Evolutionary conservation across 257 asterid genomes (phyloP), one percentile per base, ranked within the genome.

Genomic region (Solanum chilense): DNA sequence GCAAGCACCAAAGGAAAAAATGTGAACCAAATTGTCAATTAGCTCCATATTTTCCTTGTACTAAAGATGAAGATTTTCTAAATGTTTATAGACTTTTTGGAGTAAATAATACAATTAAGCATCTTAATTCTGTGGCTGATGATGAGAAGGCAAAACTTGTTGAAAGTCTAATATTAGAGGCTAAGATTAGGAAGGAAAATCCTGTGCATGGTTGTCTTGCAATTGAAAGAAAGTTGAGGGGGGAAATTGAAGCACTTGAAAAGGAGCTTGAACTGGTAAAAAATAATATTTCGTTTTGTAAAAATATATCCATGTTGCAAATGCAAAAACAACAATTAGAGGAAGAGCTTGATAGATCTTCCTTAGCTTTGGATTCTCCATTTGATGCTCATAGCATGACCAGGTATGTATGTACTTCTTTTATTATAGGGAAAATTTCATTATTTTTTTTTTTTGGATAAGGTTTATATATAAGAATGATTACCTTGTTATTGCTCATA

Each of bases 1-100:
- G 88, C 52, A 85, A 7, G 12, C 29, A 69, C 23, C 49, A 35
- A 21, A 27, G 75, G 21, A 76, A 85, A 70, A 85, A 25, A 58
- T 88, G 90, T 47, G 76, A 39, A 0, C 31, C 35, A 18, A 29
- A 85, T 80, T 85, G 90, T 39, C 41, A 6, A 10, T 78, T 78
- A 21, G 88, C 86, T 11, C 76, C 82, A 16, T 81, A 88, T 71
- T 85, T 80, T 29, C 78, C 87, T 3, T 9, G 29, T 0, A 47
- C 41, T 3, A 86, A 12, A 39, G 33, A 3, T 47, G 87, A 86
- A 21, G 90, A 86, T 37, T 80, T 70, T 41, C 10, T 13, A 27
- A 81, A 58, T 81, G 89, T 88, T 15, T 60, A 73, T 23, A 16
- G 45, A 7, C 76, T 86, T 56, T 86, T 80, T 35, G 90, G 90